Evolutionary conservation across 805 yeast genomes (phyloP), one percentile per base, ranked within the genome.

Genomic region (Hanseniaspora clermontiae): DNA sequence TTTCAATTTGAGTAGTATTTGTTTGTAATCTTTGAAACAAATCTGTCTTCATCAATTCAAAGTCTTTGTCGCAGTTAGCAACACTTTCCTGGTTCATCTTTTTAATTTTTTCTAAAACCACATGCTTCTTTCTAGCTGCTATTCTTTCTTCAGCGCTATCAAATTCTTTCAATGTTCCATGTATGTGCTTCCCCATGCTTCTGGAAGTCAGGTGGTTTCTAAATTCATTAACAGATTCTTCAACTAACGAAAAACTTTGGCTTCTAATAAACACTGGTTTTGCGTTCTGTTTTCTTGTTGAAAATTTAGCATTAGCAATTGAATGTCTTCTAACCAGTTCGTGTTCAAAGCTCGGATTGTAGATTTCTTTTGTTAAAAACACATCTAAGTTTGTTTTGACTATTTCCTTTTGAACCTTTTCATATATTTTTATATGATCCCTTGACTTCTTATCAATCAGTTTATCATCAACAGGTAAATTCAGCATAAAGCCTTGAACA

Each of bases 11-110:
- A 6, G 56, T 52, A n/a, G 19, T 52, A 15, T 52, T 52, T 14
- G 46, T 31, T 38, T 52, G 51, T 15, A 52, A 20, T 31, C 40
- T 32, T 37, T 45, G 46, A 46, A 29, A 52, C 53, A 76, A 64
- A 58, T 75, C 77, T 32, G 68, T 64, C 8, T 70, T 66, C 14
- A 75, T 60, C 24, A 72, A 58, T 24, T 70, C 67, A 53, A 68
- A 65, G 47, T 65, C 65, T 19, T 62, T 61, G 32, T 62, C 64
- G 11, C 66, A 52, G 3, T 60, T 61, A 17, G 59, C 61, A 15
- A 65, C 62, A 11, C 59, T 51, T 12, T 58, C 55, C 15, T 64
- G 62, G 31, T 66, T 59, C 15, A 58, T 59, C 8, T 59, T 55
- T 10, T 65, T 62, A 10, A 62, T 59, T 11, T 58, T 55, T 9